Conservation (phyloP, 306 rosid species). For the Ziziphus jujuba region DNA sequence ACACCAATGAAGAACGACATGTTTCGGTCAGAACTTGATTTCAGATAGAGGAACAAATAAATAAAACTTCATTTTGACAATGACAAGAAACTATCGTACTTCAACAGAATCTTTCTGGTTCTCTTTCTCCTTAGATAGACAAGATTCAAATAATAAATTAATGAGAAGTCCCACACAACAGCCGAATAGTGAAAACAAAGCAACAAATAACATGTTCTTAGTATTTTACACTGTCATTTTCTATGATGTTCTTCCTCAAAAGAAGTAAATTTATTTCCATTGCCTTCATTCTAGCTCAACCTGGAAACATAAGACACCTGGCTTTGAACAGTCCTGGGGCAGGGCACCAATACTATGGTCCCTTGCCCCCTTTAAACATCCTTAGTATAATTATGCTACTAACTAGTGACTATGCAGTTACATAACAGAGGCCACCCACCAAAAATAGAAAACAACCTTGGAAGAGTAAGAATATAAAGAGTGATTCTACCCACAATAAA, state of each 20-base stretch:
- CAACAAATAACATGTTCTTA: neutral
- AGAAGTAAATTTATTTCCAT: neutral
- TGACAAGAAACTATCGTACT: constrained; percentile 4
- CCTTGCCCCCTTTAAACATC: neutral
- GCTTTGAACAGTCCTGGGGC: neutral
- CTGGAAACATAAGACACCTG: neutral
- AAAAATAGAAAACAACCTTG: neutral
- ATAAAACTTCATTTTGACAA: constrained; percentile 18
- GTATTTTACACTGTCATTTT: neutral
- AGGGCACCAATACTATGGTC: neutral
- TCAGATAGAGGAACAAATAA: neutral
- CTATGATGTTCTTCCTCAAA: neutral
- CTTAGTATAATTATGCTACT: neutral
- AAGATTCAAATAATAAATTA: neutral
- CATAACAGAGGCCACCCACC: constrained; percentile 4
- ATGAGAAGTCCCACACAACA: too few relatives aligned
- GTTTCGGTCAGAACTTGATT: constrained; percentile 22
- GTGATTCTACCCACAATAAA: too few relatives aligned
- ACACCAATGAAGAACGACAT: constrained; percentile 26
- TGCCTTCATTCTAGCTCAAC: constrained; percentile 20
- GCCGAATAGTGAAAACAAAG: too few relatives aligned
- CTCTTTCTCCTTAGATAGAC: constrained; percentile 2
- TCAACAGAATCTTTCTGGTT: constrained; percentile 1
- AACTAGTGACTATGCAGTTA: constrained; percentile 16
- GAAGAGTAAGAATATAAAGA: neutral